Evolutionary conservation across 257 asterid species (phyloP).

Genomic region (Gardenia jasminoides): DNA sequence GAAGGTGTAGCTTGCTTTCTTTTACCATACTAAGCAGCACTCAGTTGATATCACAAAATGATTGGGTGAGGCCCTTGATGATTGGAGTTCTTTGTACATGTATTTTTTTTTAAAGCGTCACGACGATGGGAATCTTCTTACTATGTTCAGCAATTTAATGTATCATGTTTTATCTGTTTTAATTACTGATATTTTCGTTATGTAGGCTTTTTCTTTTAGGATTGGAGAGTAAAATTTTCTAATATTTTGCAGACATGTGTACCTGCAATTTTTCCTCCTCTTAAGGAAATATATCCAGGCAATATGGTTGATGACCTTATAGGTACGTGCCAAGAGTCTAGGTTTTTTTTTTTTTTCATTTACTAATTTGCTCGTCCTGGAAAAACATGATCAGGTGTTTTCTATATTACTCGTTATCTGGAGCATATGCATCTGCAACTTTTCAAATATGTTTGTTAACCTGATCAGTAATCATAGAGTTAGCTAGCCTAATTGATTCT

Average conservation of each 20-base stretch:
- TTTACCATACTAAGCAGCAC: not conserved
- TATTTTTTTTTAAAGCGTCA: not conserved
- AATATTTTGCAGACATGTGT: conserved; percentile 66
- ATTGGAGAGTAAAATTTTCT: conserved; percentile 3
- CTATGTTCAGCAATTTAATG: not conserved
- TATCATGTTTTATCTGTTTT: not conserved
- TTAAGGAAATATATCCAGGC: conserved; percentile 81
- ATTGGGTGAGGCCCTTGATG: not conserved
- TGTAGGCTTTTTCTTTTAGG: not conserved
- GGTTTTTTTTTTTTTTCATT: not conserved
- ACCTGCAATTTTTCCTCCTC: conserved; percentile 90
- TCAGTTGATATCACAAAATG: not conserved
- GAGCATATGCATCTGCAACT: not conserved
- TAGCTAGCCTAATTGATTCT: not conserved
- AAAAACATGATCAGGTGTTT: not conserved
- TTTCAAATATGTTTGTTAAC: not conserved
- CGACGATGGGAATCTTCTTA: not conserved
- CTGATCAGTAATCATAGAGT: not conserved
- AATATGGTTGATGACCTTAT: conserved; percentile 75
- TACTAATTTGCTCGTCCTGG: not conserved
- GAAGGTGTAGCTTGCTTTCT: not conserved
- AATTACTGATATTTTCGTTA: not conserved
- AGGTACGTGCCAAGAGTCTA: conserved; percentile 40
- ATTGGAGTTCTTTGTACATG: not conserved
- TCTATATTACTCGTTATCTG: too few relatives aligned